phyloP scores from a whole-genome alignment of 2,329 filamentous ascomycete species.

The Beauveria australis region DNA sequence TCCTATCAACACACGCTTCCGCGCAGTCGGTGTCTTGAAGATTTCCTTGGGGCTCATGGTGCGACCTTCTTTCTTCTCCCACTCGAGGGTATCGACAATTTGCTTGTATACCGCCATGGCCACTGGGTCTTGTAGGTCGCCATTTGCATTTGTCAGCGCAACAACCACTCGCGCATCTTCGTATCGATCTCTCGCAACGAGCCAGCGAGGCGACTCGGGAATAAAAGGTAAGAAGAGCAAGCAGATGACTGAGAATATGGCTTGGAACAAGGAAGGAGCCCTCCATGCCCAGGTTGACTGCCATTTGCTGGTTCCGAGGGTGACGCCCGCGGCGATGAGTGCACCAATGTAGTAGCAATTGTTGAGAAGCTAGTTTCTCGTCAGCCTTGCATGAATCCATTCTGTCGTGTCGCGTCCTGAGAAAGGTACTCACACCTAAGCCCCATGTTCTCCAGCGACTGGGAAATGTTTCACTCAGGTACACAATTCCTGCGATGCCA shows the following conservation, averaged over 20 bases:
- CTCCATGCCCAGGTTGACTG: constrained; percentile 28
- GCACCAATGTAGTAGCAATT: constrained; percentile 29
- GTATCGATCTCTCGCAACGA: constrained; percentile 30
- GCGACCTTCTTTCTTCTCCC: constrained; percentile 33
- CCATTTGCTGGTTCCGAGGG: constrained; percentile 25
- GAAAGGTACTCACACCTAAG: constrained; percentile 12
- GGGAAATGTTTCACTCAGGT: constrained; percentile 41
- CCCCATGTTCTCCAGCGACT: constrained; percentile 17
- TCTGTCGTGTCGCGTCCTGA: neutral
- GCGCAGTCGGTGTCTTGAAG: constrained; percentile 37
- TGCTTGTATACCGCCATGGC: constrained; percentile 14
- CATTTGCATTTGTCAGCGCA: constrained; percentile 35
- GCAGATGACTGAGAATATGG: constrained; percentile 20
- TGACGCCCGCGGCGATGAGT: constrained; percentile 39
- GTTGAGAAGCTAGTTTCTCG: constrained; percentile 14
- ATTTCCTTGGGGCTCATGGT: constrained; percentile 37
- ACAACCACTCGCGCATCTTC: constrained; percentile 34
- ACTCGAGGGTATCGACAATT: constrained; percentile 33
- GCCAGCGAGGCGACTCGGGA: constrained; percentile 41
- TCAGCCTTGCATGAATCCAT: neutral
- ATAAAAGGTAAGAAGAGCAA: constrained; percentile 22
- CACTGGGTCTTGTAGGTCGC: constrained; percentile 27
- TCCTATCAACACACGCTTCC: constrained; percentile 38
- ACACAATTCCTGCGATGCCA: constrained; percentile 35
- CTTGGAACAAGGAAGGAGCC: constrained; percentile 26